Conservation (phyloP, 75 land plant species). For the Azolla pinnata region DNA sequence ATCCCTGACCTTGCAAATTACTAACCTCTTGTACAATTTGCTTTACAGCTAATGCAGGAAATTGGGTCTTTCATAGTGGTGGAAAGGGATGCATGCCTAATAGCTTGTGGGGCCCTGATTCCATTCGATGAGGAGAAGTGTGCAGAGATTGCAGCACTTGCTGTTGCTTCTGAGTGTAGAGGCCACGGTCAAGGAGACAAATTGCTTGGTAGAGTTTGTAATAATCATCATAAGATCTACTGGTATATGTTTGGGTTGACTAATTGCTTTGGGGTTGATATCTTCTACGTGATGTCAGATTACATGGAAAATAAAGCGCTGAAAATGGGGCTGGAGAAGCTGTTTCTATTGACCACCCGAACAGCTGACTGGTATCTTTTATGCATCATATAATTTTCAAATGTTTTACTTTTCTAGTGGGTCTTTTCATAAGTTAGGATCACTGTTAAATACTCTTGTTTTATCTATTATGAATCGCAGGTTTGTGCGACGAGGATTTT, state of each 20-base stretch:
- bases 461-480: no score
- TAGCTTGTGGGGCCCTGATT: conserved; percentile 90
- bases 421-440: background rate
- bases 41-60: conserved; percentile 48
- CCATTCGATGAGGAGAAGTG: conserved; percentile 67
- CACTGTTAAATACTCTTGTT: no score
- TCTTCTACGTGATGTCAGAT: conserved; percentile 35
- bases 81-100: conserved; percentile 91
- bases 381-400: background rate
- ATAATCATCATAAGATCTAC: background rate
- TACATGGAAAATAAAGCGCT: conserved; percentile 86
- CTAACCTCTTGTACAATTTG: background rate
- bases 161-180: conserved; percentile 86
- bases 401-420: background rate
- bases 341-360: conserved; percentile 85
- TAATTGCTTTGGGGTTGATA: no score
- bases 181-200: conserved; percentile 94
- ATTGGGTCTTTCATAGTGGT: conserved; percentile 68
- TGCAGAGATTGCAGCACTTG: conserved; percentile 91
- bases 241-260: background rate
- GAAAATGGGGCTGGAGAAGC: conserved; percentile 50
- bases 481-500: conserved; percentile 81
- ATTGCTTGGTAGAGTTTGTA: conserved; percentile 56
- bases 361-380: conserved; percentile 69
- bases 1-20: no score